Evolutionary conservation across 2,329 filamentous ascomycete species (phyloP).

Genomic region (Penicillium frequentans): DNA sequence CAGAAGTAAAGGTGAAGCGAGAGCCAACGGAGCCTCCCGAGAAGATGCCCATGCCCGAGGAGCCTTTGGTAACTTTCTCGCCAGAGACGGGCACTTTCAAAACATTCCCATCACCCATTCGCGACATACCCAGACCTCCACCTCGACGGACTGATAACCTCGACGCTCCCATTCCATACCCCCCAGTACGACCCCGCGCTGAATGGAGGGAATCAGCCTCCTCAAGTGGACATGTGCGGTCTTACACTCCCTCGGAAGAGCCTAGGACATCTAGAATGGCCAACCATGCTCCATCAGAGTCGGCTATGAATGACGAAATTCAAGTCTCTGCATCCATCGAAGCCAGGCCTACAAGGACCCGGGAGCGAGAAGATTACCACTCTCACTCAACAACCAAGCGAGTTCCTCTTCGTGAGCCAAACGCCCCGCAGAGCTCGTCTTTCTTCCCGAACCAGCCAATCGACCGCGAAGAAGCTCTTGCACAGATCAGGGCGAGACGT

Average conservation of each 20-base stretch:
- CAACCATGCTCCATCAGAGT: not conserved
- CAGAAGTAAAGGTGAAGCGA: slow-evolving; percentile 9
- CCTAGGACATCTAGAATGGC: slow-evolving; percentile 4
- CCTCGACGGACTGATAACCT: slow-evolving; percentile 21
- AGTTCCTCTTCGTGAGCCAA: slow-evolving; percentile 34
- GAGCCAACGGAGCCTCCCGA: slow-evolving; percentile 22
- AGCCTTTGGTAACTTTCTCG: slow-evolving; percentile 43
- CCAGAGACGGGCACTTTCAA: slow-evolving; percentile 47
- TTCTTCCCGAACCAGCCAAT: slow-evolving; percentile 45
- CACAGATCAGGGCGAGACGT: slow-evolving; percentile 50
- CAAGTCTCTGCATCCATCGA: slow-evolving; percentile 4
- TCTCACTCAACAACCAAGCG: slow-evolving; percentile 30
- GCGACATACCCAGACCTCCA: slow-evolving; percentile 23
- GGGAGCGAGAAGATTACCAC: slow-evolving; percentile 11
- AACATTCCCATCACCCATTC: slow-evolving; percentile 38
- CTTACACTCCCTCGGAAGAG: slow-evolving; percentile 16
- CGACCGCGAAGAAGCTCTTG: slow-evolving; percentile 49
- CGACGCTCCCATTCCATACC: slow-evolving; percentile 5
- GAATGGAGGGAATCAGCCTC: slow-evolving; percentile 9
- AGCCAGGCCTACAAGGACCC: slow-evolving; percentile 9
- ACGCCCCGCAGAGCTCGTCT: slow-evolving; percentile 19
- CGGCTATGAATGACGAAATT: not conserved
- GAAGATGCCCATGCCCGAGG: slow-evolving; percentile 25
- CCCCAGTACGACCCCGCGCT: slow-evolving; percentile 4
- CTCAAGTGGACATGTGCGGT: slow-evolving; percentile 6